phyloP scores from a whole-genome alignment of 2,329 filamentous ascomycete species.

The Kalmusia sp. region DNA sequence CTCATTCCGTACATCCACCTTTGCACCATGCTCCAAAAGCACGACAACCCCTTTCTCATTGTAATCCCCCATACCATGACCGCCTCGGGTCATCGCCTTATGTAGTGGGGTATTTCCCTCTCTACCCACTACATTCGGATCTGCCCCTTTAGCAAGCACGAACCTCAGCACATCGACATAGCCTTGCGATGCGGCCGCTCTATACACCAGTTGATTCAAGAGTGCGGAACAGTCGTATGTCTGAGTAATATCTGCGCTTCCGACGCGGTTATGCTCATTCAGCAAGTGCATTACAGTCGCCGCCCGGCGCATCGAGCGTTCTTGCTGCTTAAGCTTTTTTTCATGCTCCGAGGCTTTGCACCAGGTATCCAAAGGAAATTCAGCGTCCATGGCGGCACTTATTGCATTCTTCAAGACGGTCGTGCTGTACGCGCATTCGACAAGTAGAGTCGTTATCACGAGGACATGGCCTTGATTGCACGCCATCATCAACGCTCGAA shows the following conservation, averaged over 20 bases:
- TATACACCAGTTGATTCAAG: neutral
- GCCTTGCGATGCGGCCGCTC: neutral
- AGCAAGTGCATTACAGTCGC: neutral
- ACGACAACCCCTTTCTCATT: neutral
- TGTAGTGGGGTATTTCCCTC: neutral
- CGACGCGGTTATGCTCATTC: neutral
- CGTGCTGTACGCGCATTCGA: neutral
- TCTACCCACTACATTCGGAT: neutral
- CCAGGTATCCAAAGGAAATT: no score
- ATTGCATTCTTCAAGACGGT: neutral
- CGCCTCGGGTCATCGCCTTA: neutral
- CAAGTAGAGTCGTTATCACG: neutral
- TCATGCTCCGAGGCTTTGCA: neutral
- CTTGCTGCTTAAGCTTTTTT: neutral
- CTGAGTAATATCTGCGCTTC: neutral
- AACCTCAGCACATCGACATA: neutral
- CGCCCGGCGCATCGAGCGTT: neutral
- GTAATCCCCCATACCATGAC: neutral
- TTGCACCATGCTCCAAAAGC: neutral
- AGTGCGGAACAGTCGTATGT: neutral
- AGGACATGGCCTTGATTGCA: neutral
- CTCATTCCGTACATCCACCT: neutral
- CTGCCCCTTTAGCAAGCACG: neutral
- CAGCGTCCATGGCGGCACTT: neutral
- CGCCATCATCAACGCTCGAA: neutral